phyloP scores from a whole-genome alignment of 352 stramenopile genomes.

The Phytophthora foliorum region DNA sequence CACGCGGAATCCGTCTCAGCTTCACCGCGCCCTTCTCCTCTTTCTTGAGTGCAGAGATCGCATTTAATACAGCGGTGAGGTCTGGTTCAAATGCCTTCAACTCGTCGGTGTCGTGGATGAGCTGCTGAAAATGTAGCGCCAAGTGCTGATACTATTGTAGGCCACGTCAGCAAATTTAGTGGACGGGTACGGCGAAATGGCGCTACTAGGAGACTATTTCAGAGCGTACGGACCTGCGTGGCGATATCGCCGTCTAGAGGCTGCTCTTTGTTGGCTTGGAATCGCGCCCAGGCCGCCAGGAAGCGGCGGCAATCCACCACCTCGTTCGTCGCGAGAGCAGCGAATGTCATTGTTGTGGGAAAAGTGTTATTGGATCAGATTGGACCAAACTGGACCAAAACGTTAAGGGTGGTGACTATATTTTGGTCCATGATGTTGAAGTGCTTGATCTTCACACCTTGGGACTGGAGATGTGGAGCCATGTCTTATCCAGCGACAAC shows the following conservation, averaged over 20 bases:
- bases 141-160: conserved; percentile 45
- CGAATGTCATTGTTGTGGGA: conserved; percentile 29
- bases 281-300: conserved; percentile 65
- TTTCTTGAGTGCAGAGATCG: conserved; percentile 32
- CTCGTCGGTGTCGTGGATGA: conserved; percentile 33
- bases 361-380: conserved; percentile 7
- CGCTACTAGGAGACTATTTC: background rate
- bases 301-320: conserved; percentile 67
- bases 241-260: conserved; percentile 14
- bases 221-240: conserved; percentile 17
- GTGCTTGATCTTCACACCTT: background rate
- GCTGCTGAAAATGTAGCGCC: conserved; percentile 45
- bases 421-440: conserved; percentile 6
- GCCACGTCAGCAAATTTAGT: conserved; percentile 21
- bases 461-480: too few relatives aligned
- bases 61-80: conserved; percentile 23
- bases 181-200: background rate
- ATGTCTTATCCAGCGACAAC: background rate
- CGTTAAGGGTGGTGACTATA: background rate
- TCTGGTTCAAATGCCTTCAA: conserved; percentile 36
- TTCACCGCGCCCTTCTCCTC: background rate
- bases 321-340: conserved; percentile 12
- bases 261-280: conserved; percentile 36
- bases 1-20: conserved; percentile 33
- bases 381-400: background rate